Percentiles rank a stretch among this genome's conserved stretches.
Evolutionary conservation across 768 basidiomycete species (phyloP).

Genomic region (Russula compacta): DNA sequence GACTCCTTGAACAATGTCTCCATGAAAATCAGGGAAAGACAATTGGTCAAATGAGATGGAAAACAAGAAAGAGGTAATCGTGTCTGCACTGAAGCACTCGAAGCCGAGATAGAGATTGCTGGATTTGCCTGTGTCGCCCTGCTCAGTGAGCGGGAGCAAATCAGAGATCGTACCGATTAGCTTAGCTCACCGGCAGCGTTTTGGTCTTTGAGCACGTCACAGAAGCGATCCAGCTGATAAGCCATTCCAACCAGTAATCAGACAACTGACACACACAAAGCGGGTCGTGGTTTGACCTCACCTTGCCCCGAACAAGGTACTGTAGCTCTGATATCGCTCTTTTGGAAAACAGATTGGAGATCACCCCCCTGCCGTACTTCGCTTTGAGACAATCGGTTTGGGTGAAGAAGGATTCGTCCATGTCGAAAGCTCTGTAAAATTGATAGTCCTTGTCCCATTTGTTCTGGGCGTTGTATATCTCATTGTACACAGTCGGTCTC

Average conservation of each 20-base stretch:
- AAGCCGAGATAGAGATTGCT: constrained; percentile 34
- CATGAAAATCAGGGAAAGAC: constrained; percentile 28
- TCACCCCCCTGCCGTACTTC: constrained; percentile 26
- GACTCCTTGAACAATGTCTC: constrained; percentile 29
- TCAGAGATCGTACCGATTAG: no score
- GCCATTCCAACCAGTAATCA: background rate
- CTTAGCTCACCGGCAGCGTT: background rate
- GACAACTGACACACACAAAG: background rate
- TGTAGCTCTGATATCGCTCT: constrained; percentile 32
- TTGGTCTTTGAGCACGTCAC: constrained; percentile 1
- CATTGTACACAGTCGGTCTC: constrained; percentile 1
- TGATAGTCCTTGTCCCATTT: constrained; percentile 33
- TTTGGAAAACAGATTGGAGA: constrained; percentile 33
- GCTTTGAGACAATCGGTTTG: constrained; percentile 29
- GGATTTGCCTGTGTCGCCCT: constrained; percentile 13
- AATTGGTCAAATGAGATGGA: constrained; percentile 28
- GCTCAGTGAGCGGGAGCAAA: background rate
- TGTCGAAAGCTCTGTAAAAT: constrained; percentile 33
- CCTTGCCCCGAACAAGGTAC: constrained; percentile 27
- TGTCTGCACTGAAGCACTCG: constrained; percentile 34
- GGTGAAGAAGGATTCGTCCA: constrained; percentile 30
- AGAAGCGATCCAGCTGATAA: constrained; percentile 29
- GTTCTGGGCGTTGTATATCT: constrained; percentile 12
- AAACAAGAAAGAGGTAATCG: constrained; percentile 34
- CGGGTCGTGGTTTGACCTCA: constrained; percentile 3